Conservation (phyloP, 495 filamentous ascomycete genomes). For the Evernia prunastri region DNA sequence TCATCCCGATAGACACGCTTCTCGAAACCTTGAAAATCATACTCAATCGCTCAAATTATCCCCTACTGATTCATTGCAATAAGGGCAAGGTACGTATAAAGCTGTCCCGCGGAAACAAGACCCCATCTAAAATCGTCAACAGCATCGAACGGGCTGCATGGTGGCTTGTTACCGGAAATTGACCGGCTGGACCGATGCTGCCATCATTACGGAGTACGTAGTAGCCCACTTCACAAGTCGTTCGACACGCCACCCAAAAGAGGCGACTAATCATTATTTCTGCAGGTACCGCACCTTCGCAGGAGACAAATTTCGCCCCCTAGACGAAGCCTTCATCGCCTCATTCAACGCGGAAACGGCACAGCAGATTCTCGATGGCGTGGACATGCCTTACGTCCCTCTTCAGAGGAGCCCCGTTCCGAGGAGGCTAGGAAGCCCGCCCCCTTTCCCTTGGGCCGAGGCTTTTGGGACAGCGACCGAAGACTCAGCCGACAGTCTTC, state of each 20-base stretch:
- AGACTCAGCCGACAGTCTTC: conserved; percentile 7
- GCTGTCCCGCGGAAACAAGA: background rate
- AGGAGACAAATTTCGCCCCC: conserved; percentile 51
- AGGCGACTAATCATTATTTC: background rate
- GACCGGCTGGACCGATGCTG: conserved; percentile 49
- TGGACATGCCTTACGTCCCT: background rate
- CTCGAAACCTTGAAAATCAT: conserved; percentile 56
- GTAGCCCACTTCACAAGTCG: background rate
- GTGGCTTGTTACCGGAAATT: conserved; percentile 64
- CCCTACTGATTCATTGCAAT: conserved; percentile 80
- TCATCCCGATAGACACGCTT: conserved; percentile 55
- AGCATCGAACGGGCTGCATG: conserved; percentile 82
- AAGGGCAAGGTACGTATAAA: conserved; percentile 62
- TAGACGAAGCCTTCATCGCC: conserved; percentile 49
- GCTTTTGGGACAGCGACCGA: background rate
- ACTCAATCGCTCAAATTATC: conserved; percentile 60
- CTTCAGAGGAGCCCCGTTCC: background rate
- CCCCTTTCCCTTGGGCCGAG: conserved; percentile 1
- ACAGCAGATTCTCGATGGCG: conserved; percentile 3
- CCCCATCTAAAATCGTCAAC: conserved; percentile 9
- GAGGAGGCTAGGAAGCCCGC: background rate
- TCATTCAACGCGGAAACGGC: conserved; percentile 29
- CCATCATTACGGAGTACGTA: conserved; percentile 59
- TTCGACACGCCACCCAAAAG: background rate
- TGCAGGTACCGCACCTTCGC: conserved; percentile 45